phyloP scores from a whole-genome alignment of 2,329 filamentous ascomycete species.

The Diaporthe australafricana region DNA sequence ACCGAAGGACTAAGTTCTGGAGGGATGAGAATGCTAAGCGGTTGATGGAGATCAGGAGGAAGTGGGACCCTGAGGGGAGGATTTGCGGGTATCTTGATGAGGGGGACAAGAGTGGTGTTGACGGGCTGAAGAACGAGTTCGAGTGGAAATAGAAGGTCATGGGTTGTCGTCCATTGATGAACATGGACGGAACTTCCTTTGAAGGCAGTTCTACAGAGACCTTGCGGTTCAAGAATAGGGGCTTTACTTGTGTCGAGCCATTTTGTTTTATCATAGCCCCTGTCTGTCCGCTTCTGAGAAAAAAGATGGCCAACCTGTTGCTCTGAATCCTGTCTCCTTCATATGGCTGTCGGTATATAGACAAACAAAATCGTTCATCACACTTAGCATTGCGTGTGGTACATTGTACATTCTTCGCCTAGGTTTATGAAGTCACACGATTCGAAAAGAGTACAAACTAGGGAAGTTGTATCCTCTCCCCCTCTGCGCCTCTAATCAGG shows the following conservation, averaged over 20 bases:
- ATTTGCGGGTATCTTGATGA: conserved; percentile 59
- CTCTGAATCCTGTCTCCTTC: neutral
- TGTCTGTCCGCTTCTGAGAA: neutral
- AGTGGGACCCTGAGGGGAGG: conserved; percentile 56
- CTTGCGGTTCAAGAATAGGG: neutral
- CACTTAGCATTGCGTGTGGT: neutral
- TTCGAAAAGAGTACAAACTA: too few relatives aligned
- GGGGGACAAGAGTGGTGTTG: conserved; percentile 54
- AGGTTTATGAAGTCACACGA: too few relatives aligned
- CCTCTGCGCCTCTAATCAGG: too few relatives aligned
- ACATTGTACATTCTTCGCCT: too few relatives aligned
- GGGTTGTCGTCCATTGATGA: too few relatives aligned
- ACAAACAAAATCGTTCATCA: neutral
- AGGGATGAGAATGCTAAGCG: conserved; percentile 51
- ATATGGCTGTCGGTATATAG: neutral
- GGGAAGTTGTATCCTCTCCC: too few relatives aligned
- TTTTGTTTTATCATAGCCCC: neutral
- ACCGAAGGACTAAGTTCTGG: conserved; percentile 61
- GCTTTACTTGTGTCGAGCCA: neutral
- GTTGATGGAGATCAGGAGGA: conserved; percentile 55
- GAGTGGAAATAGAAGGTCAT: conserved; percentile 46
- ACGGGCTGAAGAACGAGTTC: conserved; percentile 55
- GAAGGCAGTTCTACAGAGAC: too few relatives aligned
- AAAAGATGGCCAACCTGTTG: neutral
- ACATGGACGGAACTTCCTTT: neutral